A percentile compares a stretch with the other conserved stretches of the same genome.
These are phyloP conservation scores for Penicillium arizonense DNA, from an alignment of 495 filamentous ascomycete genomes.

Conservation along the genomic window DNA sequence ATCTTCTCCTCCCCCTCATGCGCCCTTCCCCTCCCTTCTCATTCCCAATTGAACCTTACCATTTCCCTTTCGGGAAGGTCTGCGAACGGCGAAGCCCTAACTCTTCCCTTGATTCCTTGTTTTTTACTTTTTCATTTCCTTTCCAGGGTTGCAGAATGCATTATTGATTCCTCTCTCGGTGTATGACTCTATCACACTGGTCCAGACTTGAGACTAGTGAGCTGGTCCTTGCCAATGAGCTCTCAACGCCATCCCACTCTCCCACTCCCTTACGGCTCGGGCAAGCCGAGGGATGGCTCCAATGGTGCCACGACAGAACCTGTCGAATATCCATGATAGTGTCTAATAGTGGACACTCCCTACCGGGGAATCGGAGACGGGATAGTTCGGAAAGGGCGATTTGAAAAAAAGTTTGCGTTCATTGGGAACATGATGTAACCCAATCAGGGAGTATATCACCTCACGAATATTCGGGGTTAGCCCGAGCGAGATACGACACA, in stretches of 20 bases:
- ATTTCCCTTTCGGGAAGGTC: background rate
- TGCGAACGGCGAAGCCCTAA: no score
- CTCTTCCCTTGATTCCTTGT: background rate
- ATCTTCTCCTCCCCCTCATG: background rate
- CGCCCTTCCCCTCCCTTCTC: background rate
- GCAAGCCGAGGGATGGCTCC: no score
- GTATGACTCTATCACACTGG: slow-evolving; percentile 7
- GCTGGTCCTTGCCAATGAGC: slow-evolving; percentile 2
- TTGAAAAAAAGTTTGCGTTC: background rate
- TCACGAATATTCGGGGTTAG: background rate
- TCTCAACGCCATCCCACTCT: background rate
- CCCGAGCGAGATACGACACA: background rate
- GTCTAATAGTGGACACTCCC: background rate
- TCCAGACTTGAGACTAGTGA: background rate
- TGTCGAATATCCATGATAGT: background rate
- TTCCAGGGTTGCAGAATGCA: background rate
- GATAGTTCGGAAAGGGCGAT: background rate
- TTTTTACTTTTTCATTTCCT: background rate
- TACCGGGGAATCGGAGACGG: background rate
- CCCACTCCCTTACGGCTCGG: background rate
- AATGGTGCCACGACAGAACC: background rate
- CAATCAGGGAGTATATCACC: background rate
- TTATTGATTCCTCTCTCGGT: background rate
- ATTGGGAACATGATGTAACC: slow-evolving; percentile 1
- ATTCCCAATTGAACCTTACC: background rate